Percentiles rank a stretch among this genome's conserved stretches.
Evolutionary conservation across 2,329 filamentous ascomycete genomes (phyloP).

Genomic region (Metarhizium humberi): DNA sequence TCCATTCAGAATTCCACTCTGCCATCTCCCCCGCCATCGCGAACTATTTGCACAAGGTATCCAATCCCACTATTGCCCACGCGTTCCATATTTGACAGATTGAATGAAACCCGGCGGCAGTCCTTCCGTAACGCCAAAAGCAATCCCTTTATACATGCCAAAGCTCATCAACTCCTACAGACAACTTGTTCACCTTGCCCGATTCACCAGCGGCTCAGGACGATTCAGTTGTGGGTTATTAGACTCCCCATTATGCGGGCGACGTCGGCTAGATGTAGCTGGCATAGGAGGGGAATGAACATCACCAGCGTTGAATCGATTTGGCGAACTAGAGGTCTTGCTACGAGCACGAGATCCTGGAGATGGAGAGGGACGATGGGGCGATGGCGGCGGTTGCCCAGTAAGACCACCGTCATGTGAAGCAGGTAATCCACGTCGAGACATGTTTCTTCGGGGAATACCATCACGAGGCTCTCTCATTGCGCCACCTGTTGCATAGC

Average conservation of each 20-base stretch:
- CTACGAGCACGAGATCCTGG: neutral
- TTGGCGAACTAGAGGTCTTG: constrained; percentile 1
- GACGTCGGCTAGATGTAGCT: constrained; percentile 17
- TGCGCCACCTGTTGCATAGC: constrained; percentile 29
- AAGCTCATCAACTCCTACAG: neutral
- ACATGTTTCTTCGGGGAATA: constrained; percentile 3
- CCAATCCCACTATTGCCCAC: neutral
- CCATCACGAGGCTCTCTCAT: constrained; percentile 3
- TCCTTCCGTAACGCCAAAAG: neutral
- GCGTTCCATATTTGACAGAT: neutral
- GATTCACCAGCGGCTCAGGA: constrained; percentile 21
- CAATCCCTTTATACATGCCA: neutral
- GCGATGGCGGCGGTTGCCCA: constrained; percentile 11
- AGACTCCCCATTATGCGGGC: constrained; percentile 7
- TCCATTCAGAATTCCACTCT: neutral
- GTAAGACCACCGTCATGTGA: neutral
- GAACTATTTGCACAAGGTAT: neutral
- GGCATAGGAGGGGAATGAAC: constrained; percentile 14
- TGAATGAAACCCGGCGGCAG: neutral
- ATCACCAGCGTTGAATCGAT: constrained; percentile 1
- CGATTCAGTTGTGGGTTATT: constrained; percentile 8
- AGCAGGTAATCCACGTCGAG: constrained; percentile 7
- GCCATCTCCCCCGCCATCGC: neutral
- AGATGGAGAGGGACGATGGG: constrained; percentile 14
- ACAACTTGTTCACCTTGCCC: constrained; percentile 11